Base-by-base conservation (phyloP, 371 early-diverging fungal genomes). In the Fennellomyces sp. region DNA sequence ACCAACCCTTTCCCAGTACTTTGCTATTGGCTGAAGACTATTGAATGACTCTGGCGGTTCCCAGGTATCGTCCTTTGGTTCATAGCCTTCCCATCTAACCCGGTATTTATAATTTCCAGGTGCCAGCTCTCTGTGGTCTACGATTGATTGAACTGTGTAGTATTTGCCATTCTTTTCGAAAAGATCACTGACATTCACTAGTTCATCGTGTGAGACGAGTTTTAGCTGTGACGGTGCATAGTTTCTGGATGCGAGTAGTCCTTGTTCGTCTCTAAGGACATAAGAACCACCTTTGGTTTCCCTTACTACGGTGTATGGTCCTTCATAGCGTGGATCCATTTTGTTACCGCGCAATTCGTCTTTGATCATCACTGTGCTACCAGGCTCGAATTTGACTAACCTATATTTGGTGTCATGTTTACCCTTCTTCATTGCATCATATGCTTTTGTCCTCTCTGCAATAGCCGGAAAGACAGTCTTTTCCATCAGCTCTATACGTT, bases 401-500 rank as follows among this genome's bases (percentile, higher is more conserved):
- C 19, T 39, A 30, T 58, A 51, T 0, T 58, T 53, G 0, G 51
- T 55, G 27, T 63, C 48, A 42, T 53, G 61, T 49, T 58, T 58
- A 12, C 42, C 50, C 49, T 58, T 33, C 30, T 52, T 38, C 19
- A 19, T 48, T 3, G 52, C 51, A n/a, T 13, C 45, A 0, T 52
- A 19, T 3, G 23, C 47, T 56, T 63, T 33, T 28, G 54, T 28
- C 27, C 69, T 21, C 56, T 68, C 61, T 12, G 39, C 27, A 6
- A 68, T 63, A 0, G 69, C 69, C 5, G 69, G 69, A 29, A 68
- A 61, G 0, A 68, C 62, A 0, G 63, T 45, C 6, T 68, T 36
- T 2, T 45, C 26, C 64, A 68, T 68, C n/a, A 56, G 26, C 3
- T 64, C 25, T 5, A 64, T 58, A 1, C 61, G 13, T 49, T 58